A percentile compares a stretch with the other conserved stretches of the same genome.
Conservation (phyloP, 768 basidiomycete species). For the Psilocybe tampanensis region DNA sequence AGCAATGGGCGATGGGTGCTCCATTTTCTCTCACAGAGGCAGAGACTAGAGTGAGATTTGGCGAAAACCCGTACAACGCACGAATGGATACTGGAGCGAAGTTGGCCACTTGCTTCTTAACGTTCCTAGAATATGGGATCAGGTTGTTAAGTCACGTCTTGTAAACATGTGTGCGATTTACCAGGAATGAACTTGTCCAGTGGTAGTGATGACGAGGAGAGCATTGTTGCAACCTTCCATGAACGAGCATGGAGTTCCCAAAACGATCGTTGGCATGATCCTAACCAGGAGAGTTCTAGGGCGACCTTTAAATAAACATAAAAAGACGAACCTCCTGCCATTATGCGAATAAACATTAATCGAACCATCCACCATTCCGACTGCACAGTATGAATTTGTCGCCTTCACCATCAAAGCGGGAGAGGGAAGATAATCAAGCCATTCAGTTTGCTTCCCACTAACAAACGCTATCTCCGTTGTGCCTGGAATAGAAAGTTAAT, state of each 20-base stretch:
- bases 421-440: conserved; percentile 86
- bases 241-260: conserved; percentile 72
- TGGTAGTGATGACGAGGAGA: conserved; percentile 72
- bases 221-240: conserved; percentile 66
- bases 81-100: conserved; percentile 69
- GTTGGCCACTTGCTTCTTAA: conserved; percentile 63
- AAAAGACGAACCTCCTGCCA: conserved; percentile 66
- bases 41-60: conserved; percentile 63
- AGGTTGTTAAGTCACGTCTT: background rate
- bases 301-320: background rate
- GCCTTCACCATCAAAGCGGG: conserved; percentile 70
- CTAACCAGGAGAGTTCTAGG: conserved; percentile 40
- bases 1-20: conserved; percentile 72
- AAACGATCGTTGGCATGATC: conserved; percentile 71
- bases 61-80: conserved; percentile 56
- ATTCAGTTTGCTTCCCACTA: conserved; percentile 71
- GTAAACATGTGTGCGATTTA: conserved; percentile 31
- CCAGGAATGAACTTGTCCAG: conserved; percentile 79
- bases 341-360: conserved; percentile 84
- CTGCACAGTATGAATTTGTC: conserved; percentile 71
- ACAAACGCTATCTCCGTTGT: conserved; percentile 68
- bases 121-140: conserved; percentile 54
- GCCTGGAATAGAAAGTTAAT: conserved; percentile 35
- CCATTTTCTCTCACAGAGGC: conserved; percentile 80
- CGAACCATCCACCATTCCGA: conserved; percentile 75